phyloP scores from a whole-genome alignment of 2,329 filamentous ascomycete genomes.

The Immersiporthe knoxdaviesiana region DNA sequence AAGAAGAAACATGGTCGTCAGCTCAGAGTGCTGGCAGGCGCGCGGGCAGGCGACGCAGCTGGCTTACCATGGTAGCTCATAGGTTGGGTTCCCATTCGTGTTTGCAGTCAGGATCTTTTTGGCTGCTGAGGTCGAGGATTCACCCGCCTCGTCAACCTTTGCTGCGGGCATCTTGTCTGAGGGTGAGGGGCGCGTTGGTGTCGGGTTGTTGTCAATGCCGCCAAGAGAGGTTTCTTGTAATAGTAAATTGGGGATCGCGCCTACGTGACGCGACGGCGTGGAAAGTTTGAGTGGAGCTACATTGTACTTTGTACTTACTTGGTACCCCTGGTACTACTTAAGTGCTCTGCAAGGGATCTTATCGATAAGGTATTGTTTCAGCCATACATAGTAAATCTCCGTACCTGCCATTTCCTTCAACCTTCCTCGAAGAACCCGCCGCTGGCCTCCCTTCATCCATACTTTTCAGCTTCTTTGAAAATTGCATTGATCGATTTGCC shows the following conservation, averaged over 20 bases:
- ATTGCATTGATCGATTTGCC: background rate
- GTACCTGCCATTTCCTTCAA: background rate
- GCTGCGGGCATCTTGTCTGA: slow-evolving; percentile 49
- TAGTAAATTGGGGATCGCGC: slow-evolving; percentile 29
- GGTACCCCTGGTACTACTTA: too few species aligned
- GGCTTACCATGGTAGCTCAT: slow-evolving; percentile 78
- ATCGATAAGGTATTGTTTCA: slow-evolving; percentile 1
- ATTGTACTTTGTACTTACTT: background rate
- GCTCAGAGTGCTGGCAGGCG: slow-evolving; percentile 14
- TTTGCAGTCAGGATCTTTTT: slow-evolving; percentile 58
- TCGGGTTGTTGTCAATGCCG: background rate
- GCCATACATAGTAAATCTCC: background rate
- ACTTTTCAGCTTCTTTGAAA: background rate
- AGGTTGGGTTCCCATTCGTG: slow-evolving; percentile 57
- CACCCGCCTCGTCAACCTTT: slow-evolving; percentile 57
- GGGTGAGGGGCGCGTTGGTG: background rate
- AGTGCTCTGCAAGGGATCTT: background rate
- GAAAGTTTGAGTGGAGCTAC: slow-evolving; percentile 16
- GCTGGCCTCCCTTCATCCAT: background rate
- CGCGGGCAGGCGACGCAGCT: background rate
- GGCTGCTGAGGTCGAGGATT: slow-evolving; percentile 63
- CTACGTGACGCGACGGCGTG: slow-evolving; percentile 28
- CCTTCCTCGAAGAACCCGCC: background rate
- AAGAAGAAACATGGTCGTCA: background rate
- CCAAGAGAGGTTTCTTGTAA: background rate